Conservation (phyloP, 2,329 filamentous ascomycete genomes). For the Ceratocystis albifundus region DNA sequence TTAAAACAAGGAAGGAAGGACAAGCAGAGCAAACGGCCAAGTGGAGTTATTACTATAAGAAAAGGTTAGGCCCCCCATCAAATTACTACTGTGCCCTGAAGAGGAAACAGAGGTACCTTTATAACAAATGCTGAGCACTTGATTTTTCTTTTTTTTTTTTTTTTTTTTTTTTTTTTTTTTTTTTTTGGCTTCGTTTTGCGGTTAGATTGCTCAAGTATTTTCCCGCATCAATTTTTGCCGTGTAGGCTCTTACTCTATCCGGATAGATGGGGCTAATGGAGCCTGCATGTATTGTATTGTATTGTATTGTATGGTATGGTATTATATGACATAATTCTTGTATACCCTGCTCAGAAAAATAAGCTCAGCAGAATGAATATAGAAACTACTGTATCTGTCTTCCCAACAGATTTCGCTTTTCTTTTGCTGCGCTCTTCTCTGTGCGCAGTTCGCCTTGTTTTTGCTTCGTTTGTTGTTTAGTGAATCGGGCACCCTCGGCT, state of each 20-base stretch:
- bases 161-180: background rate
- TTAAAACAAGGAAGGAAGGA: constrained; percentile 25
- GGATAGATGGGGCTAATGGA: constrained; percentile 1
- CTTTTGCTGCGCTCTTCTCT: background rate
- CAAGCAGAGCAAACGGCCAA: constrained; percentile 2
- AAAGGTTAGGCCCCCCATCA: background rate
- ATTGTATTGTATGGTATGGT: no score
- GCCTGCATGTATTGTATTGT: background rate
- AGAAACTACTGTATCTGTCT: background rate
- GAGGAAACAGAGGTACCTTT: background rate
- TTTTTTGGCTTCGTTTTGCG: background rate
- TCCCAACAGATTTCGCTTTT: background rate
- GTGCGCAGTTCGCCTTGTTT: background rate
- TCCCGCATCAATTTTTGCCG: background rate
- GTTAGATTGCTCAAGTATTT: background rate
- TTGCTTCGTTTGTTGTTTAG: background rate
- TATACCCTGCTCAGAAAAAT: background rate
- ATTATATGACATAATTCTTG: no score
- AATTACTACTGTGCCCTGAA: background rate
- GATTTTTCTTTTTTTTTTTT: background rate
- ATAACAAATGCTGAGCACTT: background rate
- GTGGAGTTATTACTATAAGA: background rate
- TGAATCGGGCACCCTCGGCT: background rate
- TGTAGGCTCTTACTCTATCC: background rate
- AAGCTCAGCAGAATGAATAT: background rate